Percentiles rank a stretch among this genome's conserved stretches.
phyloP scores from a whole-genome alignment of 2,329 filamentous ascomycete genomes.

The Curvularia spicifera region DNA sequence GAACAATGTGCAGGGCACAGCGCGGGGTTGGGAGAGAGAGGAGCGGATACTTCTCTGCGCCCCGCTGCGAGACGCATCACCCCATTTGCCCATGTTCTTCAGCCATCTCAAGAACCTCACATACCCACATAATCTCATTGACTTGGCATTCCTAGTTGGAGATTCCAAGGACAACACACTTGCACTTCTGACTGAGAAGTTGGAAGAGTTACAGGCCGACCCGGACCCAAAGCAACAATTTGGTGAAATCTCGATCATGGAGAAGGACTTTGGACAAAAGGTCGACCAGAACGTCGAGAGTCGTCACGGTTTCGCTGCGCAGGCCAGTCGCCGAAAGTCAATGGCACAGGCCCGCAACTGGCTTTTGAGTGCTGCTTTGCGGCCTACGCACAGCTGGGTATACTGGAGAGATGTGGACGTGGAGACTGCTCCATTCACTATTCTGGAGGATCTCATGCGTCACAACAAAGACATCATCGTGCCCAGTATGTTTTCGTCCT shows the following conservation, averaged over 20 bases:
- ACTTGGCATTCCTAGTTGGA: slow-evolving; percentile 94
- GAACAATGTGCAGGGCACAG: slow-evolving; percentile 87
- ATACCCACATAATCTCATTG: slow-evolving; percentile 95
- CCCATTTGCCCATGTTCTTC: slow-evolving; percentile 97
- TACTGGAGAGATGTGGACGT: slow-evolving; percentile 99
- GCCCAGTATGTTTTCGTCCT: slow-evolving; percentile 69
- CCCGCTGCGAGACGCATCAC: slow-evolving; percentile 87
- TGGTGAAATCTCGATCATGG: slow-evolving; percentile 95
- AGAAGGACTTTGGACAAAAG: slow-evolving; percentile 98
- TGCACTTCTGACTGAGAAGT: slow-evolving; percentile 72
- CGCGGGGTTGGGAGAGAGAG: slow-evolving; percentile 92
- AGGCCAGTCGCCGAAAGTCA: slow-evolving; percentile 89
- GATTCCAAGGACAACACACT: slow-evolving; percentile 95
- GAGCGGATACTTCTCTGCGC: slow-evolving; percentile 95
- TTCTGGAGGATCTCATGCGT: slow-evolving; percentile 96
- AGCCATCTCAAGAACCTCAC: slow-evolving; percentile 96
- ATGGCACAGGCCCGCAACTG: slow-evolving; percentile 99
- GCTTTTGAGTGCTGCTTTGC: slow-evolving; percentile 89
- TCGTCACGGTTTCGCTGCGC: slow-evolving; percentile 94
- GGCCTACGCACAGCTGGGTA: slow-evolving; percentile 97
- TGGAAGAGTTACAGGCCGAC: slow-evolving; percentile 81
- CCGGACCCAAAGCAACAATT: slow-evolving; percentile 81
- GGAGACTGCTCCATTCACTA: slow-evolving; percentile 94
- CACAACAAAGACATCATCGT: slow-evolving; percentile 99
- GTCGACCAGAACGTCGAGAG: slow-evolving; percentile 98